Base-by-base conservation (phyloP, 257 asterid species). In the Solanum paucissectum region DNA sequence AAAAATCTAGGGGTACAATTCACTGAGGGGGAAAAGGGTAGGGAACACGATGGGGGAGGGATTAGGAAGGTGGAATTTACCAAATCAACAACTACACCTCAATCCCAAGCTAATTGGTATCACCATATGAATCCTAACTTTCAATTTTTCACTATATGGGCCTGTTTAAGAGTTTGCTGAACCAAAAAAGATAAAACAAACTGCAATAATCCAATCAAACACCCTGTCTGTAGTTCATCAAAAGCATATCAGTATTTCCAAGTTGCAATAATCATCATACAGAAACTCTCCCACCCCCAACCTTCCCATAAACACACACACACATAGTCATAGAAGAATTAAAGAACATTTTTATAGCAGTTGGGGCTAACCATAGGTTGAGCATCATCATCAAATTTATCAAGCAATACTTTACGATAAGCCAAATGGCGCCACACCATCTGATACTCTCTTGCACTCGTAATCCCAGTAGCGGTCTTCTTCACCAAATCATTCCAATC, bases 361-460 rank as follows among this genome's bases (percentile, higher is more conserved):
- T 79, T 42, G 66, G 86, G 83, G 52, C 93, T 88, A 32, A 94
- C 99, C 92, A 91, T 29, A 79, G 94, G 97, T 87, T 89, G 79
- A 14, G 94, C 89, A 84, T 64, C 93, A 76, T 86, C 86, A n/a
- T 90, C 94, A 12, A 87, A 55, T 52, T 87, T 90, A 87, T 95
- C 96, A 2, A 68, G 72, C 90, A 96, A 92, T 87, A 91, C 86
- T 71, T 94, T 90, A 1, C 93, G 95, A 88, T 96, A 96, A 9
- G 99, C 98, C 88, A 96, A 91, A 91, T 94, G 96, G 64, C 99
- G 96, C 98, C 98, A 96, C 66, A 96, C 88, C 94, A 90, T 92
- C 74, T 94, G 99, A 87, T 93, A 95, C 91, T 96, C 99, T 86
- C 95, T 92, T 5, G 98, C 95, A 89, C 90, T 87, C 4, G 95